phyloP scores from a whole-genome alignment of 1,284 basidiomycete genomes.

The Kalmanozyma brasiliensis region DNA sequence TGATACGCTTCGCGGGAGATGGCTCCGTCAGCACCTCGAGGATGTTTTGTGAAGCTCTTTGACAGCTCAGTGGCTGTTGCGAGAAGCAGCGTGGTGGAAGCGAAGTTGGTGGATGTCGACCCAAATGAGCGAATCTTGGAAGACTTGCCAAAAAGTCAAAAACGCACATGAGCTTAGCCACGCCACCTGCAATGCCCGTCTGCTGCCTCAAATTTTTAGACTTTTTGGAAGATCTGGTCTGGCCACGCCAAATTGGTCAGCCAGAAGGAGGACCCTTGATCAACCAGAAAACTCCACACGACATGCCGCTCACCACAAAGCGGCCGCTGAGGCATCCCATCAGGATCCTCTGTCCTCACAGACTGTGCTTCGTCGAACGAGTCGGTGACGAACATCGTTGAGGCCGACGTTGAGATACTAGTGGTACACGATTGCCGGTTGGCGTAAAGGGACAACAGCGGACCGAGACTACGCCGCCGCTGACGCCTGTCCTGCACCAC shows the following conservation, averaged over 20 bases:
- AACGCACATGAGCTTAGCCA: conserved; percentile 21
- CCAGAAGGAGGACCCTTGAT: conserved; percentile 16
- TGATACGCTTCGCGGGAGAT: no score
- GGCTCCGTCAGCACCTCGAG: no score
- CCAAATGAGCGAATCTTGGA: no score
- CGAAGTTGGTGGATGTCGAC: no score
- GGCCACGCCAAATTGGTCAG: conserved; percentile 25
- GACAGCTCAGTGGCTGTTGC: no score
- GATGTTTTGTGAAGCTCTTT: no score
- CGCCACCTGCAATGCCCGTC: conserved; percentile 19
- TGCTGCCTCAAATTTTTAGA: conserved; percentile 13
- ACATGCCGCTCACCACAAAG: no score
- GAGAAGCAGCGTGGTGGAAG: no score
- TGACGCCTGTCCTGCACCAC: conserved; percentile 13
- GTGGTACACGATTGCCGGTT: neutral
- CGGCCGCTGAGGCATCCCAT: no score
- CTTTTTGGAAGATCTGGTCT: neutral
- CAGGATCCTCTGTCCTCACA: no score
- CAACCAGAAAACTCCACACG: conserved; percentile 15
- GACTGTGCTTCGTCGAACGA: no score
- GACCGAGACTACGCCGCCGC: conserved; percentile 3
- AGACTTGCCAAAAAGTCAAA: neutral
- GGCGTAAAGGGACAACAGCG: neutral
- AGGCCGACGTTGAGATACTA: neutral
- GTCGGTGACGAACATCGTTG: neutral